Base-by-base conservation (phyloP, 208 protist species). In the Trypanosoma caninum region DNA sequence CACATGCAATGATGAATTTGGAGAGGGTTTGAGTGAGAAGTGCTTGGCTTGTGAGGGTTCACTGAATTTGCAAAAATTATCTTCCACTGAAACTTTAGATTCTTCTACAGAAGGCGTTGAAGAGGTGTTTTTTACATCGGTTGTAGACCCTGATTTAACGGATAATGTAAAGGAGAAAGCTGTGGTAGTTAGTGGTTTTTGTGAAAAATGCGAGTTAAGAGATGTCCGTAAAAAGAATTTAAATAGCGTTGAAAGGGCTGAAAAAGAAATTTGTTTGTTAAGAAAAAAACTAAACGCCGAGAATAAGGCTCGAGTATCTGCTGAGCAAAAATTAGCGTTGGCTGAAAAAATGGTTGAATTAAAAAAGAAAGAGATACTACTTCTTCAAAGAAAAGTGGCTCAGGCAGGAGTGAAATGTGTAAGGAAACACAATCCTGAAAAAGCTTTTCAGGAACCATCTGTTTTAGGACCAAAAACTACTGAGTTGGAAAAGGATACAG, bases 291-390 rank as follows among this genome's bases (percentile, higher is more conserved):
- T 47, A 14, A 22, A 62, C 10, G 44, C 55, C 25, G 64, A 70
- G 35, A 1, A 41, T 13, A 28, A 54, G 14, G 45, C 25, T 31
- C 53, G 55, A 25, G 55, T 48, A 46, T 30, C 28, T 13, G 20
- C 41, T 14, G 55, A 79, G 46, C 41, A 69, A 23, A 79, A 71
- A 42, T 35, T 83, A 27, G 23, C 7, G 9, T 47, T 83, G 23
- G 38, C 64, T 7, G 69, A 83, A 44, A 69, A 22, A 10, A 72
- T 48, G 14, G 40, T 79, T 52, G 64, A 63, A n/a, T 47, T 61
- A 23, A 72, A 76, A 48, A 61, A 65, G 50, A 79, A 74, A 47
- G 77, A 83, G 51, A 74, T 83, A 34, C 3, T 78, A 37, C 34
- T 79, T 14, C 60, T 83, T 23, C 66, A 74, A n/a, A 40, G 67